Evolutionary conservation across 371 early-diverging fungal genomes (phyloP).

Genomic region (Umbelopsis sp.): DNA sequence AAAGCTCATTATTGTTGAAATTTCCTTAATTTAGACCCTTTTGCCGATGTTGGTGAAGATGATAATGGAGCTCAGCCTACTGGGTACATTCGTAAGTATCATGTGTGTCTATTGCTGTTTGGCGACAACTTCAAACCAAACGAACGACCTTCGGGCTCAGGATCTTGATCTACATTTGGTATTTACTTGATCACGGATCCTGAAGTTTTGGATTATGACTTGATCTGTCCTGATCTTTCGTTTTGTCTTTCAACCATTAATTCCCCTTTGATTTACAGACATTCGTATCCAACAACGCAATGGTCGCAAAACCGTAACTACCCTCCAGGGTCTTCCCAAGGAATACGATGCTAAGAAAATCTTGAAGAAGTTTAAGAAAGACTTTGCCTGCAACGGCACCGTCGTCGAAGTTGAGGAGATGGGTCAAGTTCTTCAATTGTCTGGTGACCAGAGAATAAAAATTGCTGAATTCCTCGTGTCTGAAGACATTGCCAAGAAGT

Average conservation of each 20-base stretch:
- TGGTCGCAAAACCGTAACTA: slow-evolving; percentile 96
- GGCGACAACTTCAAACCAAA: background rate
- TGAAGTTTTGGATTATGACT: background rate
- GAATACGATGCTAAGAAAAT: slow-evolving; percentile 88
- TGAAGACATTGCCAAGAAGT: slow-evolving; percentile 83
- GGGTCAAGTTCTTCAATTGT: slow-evolving; percentile 91
- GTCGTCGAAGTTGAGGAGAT: slow-evolving; percentile 90
- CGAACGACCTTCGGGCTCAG: slow-evolving; percentile 18
- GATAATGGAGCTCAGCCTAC: slow-evolving; percentile 56
- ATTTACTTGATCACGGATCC: background rate
- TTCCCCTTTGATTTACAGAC: slow-evolving; percentile 56
- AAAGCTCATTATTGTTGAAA: slow-evolving; percentile 17
- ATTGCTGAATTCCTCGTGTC: slow-evolving; percentile 77
- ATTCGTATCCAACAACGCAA: slow-evolving; percentile 98
- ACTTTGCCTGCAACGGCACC: slow-evolving; percentile 97
- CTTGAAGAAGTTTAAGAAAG: slow-evolving; percentile 94
- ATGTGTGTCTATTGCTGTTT: slow-evolving; percentile 25
- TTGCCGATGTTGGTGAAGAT: slow-evolving; percentile 80
- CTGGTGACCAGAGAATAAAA: slow-evolving; percentile 94
- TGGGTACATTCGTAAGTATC: slow-evolving; percentile 79
- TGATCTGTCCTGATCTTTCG: background rate
- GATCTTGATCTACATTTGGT: background rate
- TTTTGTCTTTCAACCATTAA: background rate
- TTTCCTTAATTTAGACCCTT: slow-evolving; percentile 64
- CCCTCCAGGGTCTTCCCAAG: slow-evolving; percentile 89